These are phyloP conservation scores for Curvularia hawaiiensis DNA, from an alignment of 2,329 filamentous ascomycete genomes.

Conservation along the genomic window DNA sequence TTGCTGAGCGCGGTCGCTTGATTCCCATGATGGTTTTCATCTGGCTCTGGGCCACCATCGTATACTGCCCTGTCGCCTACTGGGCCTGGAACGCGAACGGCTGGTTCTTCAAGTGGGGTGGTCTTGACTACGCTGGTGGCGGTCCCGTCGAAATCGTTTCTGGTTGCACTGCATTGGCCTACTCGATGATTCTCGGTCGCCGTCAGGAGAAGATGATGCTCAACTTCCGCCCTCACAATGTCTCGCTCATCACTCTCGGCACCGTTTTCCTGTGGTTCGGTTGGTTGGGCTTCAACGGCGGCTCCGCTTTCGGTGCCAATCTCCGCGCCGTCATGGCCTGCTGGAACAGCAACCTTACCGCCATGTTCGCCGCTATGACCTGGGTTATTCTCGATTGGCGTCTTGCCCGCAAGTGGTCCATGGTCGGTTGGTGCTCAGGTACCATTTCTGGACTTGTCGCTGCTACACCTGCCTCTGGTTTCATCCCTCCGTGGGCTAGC, in stretches of 20 bases:
- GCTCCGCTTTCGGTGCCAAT: conserved; percentile 92
- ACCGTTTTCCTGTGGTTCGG: conserved; percentile 98
- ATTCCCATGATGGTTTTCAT: conserved; percentile 93
- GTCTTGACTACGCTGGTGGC: conserved; percentile 94
- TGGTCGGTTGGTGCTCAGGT: conserved; percentile 91
- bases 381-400: conserved; percentile 98
- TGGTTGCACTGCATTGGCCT: conserved; percentile 89
- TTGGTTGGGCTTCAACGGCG: conserved; percentile 98
- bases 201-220: conserved; percentile 99
- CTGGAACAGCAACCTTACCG: conserved; percentile 96
- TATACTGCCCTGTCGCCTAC: conserved; percentile 96
- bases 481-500: conserved; percentile 70
- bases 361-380: conserved; percentile 87
- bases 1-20: conserved; percentile 91
- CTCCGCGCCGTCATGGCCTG: conserved; percentile 93
- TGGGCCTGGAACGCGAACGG: conserved; percentile 97
- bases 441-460: conserved; percentile 86
- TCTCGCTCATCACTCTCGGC: conserved; percentile 93
- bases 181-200: conserved; percentile 92
- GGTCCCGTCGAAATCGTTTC: conserved; percentile 97
- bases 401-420: conserved; percentile 91
- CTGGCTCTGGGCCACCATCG: conserved; percentile 95
- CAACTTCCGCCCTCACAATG: conserved; percentile 99
- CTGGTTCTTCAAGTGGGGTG: conserved; percentile 89
- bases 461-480: conserved; percentile 83